Evolutionary conservation across 768 basidiomycete genomes (phyloP), one percentile per base, ranked within the genome.

Genomic region (Boletus pseudopeckii): DNA sequence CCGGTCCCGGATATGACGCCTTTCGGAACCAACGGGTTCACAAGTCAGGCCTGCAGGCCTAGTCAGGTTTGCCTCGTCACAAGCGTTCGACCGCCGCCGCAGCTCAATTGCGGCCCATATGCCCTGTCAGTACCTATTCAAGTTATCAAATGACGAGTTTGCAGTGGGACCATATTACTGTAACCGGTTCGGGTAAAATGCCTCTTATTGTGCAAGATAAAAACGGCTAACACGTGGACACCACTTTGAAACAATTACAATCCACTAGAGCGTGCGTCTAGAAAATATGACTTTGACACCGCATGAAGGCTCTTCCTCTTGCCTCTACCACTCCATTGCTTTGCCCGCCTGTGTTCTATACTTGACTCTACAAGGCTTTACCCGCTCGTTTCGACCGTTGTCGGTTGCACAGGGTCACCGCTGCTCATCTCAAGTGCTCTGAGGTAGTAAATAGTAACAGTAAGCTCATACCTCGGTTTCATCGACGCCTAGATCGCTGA

Each of bases 121-220:
- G 39, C 24, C 0, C 6, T 13, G 32, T 2, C 32, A 13, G 20
- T 28, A 28, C 28, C 28, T 28, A 9, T 6, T 3, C 2, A 28
- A 28, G 28, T 28, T 3, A 28, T 26, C 24, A 5, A 17, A 28
- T 26, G 10, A 10, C 9, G 32, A 13, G 10, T 20, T 28, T 48
- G n/a, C n/a, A n/a, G 42, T 18, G 47, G n/a, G 14, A 44, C 9
- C 14, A 8, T 24, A 24, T 3, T 24, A 24, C 24, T 4, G 34
- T 1, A 3, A 9, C 22, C 36, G 9, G 5, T 13, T 64, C 46
- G 53, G 55, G 17, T 56, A 57, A 33, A 0, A 10, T 7, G 13
- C 26, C 26, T 52, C 56, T 62, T 70, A 70, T 68, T 68, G 67
- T 70, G 54, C 47, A 33, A 14, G 58, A 56, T 40, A 56, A 62